Evolutionary conservation across 2,329 filamentous ascomycete species (phyloP).

Genomic region (Fusarium sp.): DNA sequence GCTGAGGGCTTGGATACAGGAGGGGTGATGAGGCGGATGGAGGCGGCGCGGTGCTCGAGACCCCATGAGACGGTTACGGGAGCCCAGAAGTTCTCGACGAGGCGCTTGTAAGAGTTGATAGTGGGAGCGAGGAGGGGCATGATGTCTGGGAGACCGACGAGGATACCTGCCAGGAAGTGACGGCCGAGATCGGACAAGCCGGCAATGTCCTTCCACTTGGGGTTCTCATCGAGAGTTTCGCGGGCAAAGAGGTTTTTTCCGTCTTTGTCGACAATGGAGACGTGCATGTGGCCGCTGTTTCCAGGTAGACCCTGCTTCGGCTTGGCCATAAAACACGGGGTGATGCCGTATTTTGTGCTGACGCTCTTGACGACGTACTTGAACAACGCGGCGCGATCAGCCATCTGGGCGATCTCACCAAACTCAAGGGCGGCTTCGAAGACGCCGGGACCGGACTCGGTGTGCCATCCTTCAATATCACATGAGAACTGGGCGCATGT

Average conservation of each 20-base stretch:
- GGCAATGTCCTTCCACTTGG: constrained; percentile 81
- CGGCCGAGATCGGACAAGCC: constrained; percentile 89
- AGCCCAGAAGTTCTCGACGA: constrained; percentile 99
- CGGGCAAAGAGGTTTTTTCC: constrained; percentile 89
- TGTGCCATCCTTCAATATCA: constrained; percentile 94
- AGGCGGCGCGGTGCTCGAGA: constrained; percentile 92
- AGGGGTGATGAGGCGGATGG: constrained; percentile 89
- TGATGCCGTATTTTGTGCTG: constrained; percentile 89
- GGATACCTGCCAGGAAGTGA: constrained; percentile 91
- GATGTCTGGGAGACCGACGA: constrained; percentile 91
- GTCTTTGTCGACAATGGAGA: constrained; percentile 85
- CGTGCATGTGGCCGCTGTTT: constrained; percentile 96
- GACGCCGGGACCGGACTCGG: constrained; percentile 92
- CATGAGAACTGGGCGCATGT: constrained; percentile 83
- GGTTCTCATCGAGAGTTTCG: constrained; percentile 77
- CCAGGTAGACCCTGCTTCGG: constrained; percentile 91
- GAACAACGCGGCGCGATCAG: constrained; percentile 92
- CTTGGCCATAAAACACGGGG: constrained; percentile 99
- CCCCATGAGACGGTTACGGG: constrained; percentile 98
- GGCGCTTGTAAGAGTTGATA: constrained; percentile 96
- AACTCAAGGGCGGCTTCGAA: constrained; percentile 97
- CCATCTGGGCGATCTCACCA: constrained; percentile 89
- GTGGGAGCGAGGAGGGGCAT: constrained; percentile 97
- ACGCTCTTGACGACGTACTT: constrained; percentile 95
- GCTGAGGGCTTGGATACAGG: constrained; percentile 87